A percentile compares a stretch with the other conserved stretches of the same genome.
phyloP scores from a whole-genome alignment of 2,329 filamentous ascomycete species.

The Calonectria naviculata region DNA sequence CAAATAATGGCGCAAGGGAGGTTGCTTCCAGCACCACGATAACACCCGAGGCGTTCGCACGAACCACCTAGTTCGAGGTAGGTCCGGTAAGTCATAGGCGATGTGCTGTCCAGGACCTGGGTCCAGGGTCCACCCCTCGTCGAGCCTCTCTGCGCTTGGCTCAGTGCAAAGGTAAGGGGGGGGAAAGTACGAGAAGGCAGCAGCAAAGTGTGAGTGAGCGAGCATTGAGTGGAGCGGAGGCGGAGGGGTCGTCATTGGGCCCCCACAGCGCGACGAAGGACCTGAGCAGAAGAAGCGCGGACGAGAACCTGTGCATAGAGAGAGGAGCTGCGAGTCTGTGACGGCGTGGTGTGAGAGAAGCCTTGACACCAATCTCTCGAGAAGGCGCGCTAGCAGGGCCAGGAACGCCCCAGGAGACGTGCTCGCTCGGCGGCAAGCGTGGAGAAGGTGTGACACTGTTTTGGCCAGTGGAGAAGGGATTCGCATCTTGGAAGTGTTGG shows the following conservation, averaged over 20 bases:
- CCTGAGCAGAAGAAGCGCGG: neutral
- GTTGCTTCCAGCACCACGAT: slow-evolving; percentile 30
- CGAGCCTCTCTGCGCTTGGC: slow-evolving; percentile 25
- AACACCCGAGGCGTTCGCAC: slow-evolving; percentile 38
- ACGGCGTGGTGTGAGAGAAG: slow-evolving; percentile 28
- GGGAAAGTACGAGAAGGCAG: slow-evolving; percentile 12
- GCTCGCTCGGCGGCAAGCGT: slow-evolving; percentile 36
- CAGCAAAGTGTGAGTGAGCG: neutral
- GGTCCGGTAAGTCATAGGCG: slow-evolving; percentile 34
- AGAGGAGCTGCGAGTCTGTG: slow-evolving; percentile 23
- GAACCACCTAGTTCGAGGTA: slow-evolving; percentile 41
- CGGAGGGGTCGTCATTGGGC: slow-evolving; percentile 2
- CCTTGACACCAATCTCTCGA: slow-evolving; percentile 30
- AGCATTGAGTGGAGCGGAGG: slow-evolving; percentile 1
- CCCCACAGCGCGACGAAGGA: slow-evolving; percentile 10
- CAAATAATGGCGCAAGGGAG: slow-evolving; percentile 36
- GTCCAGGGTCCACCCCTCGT: slow-evolving; percentile 26
- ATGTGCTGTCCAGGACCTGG: slow-evolving; percentile 27
- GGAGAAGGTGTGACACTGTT: slow-evolving; percentile 33
- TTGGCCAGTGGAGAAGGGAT: slow-evolving; percentile 23
- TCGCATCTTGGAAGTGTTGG: slow-evolving; percentile 2
- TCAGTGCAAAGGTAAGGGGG: slow-evolving; percentile 13
- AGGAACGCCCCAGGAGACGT: slow-evolving; percentile 34
- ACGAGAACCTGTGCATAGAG: slow-evolving; percentile 12
- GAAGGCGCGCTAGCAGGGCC: slow-evolving; percentile 26